phyloP scores from a whole-genome alignment of 2,329 filamentous ascomycete species.

The Huntiella omanensis region DNA sequence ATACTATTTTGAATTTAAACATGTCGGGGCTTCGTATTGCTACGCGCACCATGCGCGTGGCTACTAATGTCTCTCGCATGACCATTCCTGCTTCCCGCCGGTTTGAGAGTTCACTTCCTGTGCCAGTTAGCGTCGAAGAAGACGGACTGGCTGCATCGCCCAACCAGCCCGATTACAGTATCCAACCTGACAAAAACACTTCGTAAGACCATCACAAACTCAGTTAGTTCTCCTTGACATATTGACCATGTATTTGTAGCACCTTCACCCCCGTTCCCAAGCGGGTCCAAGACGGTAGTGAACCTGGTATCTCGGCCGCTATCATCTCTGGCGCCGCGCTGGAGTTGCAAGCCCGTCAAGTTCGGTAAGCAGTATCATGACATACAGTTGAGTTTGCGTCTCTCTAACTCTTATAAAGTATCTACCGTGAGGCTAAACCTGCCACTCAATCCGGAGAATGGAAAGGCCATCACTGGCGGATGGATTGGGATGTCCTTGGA shows the following conservation, averaged over 20 bases:
- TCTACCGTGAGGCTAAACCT: slow-evolving; percentile 82
- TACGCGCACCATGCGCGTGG: background rate
- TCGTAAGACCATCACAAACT: slow-evolving; percentile 38
- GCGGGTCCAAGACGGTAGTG: slow-evolving; percentile 76
- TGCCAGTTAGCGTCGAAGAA: slow-evolving; percentile 22
- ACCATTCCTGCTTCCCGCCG: slow-evolving; percentile 26
- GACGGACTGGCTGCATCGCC: slow-evolving; percentile 20
- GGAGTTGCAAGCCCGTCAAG: slow-evolving; percentile 82
- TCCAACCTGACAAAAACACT: slow-evolving; percentile 68
- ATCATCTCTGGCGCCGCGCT: slow-evolving; percentile 81
- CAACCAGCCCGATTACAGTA: slow-evolving; percentile 66
- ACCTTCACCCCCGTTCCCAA: slow-evolving; percentile 83
- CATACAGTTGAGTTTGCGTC: background rate
- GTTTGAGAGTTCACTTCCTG: slow-evolving; percentile 30
- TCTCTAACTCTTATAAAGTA: slow-evolving; percentile 34
- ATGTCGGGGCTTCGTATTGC: slow-evolving; percentile 5
- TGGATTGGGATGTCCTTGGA: slow-evolving; percentile 91
- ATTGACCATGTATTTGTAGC: slow-evolving; percentile 25
- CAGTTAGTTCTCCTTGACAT: background rate
- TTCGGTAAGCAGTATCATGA: slow-evolving; percentile 44
- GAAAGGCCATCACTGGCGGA: slow-evolving; percentile 72
- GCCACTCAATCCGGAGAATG: slow-evolving; percentile 88
- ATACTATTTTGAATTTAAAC: background rate
- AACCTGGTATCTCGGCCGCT: slow-evolving; percentile 63
- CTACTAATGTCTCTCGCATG: slow-evolving; percentile 15